Evolutionary conservation across 805 yeast genomes (phyloP).

Genomic region (Monosporozyma yasuniensis): DNA sequence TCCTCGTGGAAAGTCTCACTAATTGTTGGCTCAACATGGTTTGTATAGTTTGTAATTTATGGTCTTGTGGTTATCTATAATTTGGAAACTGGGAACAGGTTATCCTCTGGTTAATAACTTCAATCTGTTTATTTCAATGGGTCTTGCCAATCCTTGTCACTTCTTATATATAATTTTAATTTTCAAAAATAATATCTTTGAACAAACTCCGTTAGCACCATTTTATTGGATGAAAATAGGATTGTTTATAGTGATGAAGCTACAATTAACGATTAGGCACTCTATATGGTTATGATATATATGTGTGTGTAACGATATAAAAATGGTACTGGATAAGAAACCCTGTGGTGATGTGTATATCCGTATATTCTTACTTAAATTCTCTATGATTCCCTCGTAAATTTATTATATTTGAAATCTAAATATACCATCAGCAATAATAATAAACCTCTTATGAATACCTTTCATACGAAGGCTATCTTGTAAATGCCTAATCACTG

Average conservation of each 20-base stretch:
- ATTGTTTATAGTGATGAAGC: background rate
- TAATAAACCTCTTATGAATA: constrained; percentile 33
- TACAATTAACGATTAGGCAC: background rate
- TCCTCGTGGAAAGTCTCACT: constrained; percentile 27
- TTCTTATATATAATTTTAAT: background rate
- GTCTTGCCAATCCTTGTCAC: background rate
- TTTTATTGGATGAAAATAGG: background rate
- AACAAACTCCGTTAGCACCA: background rate
- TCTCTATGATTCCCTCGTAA: too few relatives aligned
- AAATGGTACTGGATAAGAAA: too few relatives aligned
- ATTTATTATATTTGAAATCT: constrained; percentile 17
- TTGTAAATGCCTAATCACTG: constrained; percentile 59
- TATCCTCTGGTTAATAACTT: background rate
- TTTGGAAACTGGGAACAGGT: background rate
- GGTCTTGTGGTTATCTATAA: background rate
- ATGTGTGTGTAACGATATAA: too few relatives aligned
- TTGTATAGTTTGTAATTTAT: background rate
- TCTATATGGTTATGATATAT: background rate
- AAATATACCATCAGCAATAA: constrained; percentile 40
- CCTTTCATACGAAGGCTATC: constrained; percentile 32
- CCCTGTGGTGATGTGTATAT: too few relatives aligned
- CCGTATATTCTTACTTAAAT: too few relatives aligned
- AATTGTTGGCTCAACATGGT: constrained; percentile 30
- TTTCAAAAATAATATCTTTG: background rate
- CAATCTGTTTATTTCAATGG: background rate